Percentiles rank a stretch among this genome's conserved stretches.
These are phyloP conservation scores for Albizia julibrissin DNA, from an alignment of 306 rosid genomes.

Conservation along the genomic window DNA sequence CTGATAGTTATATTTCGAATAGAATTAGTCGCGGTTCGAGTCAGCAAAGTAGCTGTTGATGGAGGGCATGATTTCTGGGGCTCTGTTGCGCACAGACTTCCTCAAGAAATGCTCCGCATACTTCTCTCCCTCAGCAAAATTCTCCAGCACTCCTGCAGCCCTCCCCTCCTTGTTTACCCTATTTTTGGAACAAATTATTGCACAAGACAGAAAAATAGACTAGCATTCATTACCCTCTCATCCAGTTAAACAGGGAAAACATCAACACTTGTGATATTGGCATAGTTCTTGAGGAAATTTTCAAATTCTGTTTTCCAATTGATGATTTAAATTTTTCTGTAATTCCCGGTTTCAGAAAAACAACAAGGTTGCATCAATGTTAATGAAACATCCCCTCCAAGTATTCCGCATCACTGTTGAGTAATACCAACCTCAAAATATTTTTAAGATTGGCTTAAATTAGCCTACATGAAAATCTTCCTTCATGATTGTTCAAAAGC, in stretches of 20 bases:
- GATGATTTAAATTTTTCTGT: not conserved
- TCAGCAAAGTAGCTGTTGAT: conserved; percentile 69
- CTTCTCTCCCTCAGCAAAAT: conserved; percentile 73
- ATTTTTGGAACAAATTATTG: not conserved
- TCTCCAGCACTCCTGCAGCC: conserved; percentile 83
- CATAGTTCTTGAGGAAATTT: not conserved
- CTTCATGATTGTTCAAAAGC: not conserved
- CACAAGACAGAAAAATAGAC: not conserved
- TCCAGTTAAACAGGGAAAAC: not conserved
- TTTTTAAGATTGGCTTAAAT: not conserved
- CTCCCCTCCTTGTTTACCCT: conserved; percentile 83
- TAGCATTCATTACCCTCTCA: conserved; percentile 1
- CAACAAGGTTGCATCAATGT: not conserved
- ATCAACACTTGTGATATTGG: not conserved
- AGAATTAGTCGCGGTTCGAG: conserved; percentile 54
- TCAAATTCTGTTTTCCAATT: not conserved
- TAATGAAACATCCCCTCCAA: not conserved
- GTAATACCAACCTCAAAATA: not conserved
- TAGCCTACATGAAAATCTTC: not conserved
- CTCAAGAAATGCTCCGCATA: conserved; percentile 62
- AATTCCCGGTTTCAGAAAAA: not conserved
- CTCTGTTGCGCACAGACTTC: conserved; percentile 63
- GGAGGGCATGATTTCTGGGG: conserved; percentile 74
- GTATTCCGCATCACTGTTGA: not conserved
- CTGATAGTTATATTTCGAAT: conserved; percentile 15